Evolutionary conservation across 345 rosid species (phyloP).

Genomic region (Eucalyptus regnans): DNA sequence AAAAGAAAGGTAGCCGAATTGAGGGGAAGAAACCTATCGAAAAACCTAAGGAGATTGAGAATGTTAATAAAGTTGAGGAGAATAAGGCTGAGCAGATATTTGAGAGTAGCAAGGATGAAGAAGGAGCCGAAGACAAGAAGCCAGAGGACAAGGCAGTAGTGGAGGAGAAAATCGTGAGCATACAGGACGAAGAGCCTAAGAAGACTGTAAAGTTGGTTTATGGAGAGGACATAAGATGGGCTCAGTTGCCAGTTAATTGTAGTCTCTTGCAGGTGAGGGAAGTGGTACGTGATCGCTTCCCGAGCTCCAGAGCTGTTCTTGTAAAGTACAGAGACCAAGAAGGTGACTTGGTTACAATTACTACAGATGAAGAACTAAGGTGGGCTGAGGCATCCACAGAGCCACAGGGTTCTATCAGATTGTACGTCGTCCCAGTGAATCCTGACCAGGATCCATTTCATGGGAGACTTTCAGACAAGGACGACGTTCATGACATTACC

Average conservation of each 20-base stretch:
- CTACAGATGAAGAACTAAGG: conserved; percentile 72
- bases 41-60: conserved; percentile 6
- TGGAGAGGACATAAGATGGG: conserved; percentile 75
- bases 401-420: conserved; percentile 36
- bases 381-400: conserved; percentile 52
- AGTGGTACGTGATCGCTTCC: conserved; percentile 60
- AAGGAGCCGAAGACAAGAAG: conserved; percentile 17
- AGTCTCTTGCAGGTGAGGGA: conserved; percentile 64
- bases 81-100: conserved; percentile 1
- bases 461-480: conserved; percentile 20
- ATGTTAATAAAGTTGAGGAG: conserved; percentile 9
- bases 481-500: neutral
- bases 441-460: conserved; percentile 48
- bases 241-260: conserved; percentile 55
- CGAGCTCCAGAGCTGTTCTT: conserved; percentile 50
- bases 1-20: conserved; percentile 18
- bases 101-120: conserved; percentile 15
- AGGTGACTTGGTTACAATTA: conserved; percentile 84
- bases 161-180: conserved; percentile 33
- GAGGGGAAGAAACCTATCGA: conserved; percentile 11
- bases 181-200: conserved; percentile 23
- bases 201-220: conserved; percentile 60
- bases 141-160: conserved; percentile 44
- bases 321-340: conserved; percentile 81
- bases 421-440: conserved; percentile 52